These are phyloP conservation scores for Didymella sp. DNA, from an alignment of 2,329 filamentous ascomycete species.

Conservation along the genomic window DNA sequence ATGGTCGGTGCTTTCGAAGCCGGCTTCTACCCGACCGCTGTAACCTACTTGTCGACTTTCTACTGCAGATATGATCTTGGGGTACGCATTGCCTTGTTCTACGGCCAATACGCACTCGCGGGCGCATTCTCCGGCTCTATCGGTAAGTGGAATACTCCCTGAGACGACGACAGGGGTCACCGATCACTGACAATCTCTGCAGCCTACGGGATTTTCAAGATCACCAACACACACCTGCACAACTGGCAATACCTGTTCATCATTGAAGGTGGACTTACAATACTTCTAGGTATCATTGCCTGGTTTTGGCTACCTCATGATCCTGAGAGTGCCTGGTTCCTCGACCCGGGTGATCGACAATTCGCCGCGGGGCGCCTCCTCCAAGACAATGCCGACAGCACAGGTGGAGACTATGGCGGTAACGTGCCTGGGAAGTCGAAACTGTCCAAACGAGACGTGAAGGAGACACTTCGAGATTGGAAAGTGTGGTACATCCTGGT, in stretches of 20 bases:
- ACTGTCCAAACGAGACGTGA: conserved; percentile 25
- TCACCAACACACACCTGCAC: conserved; percentile 52
- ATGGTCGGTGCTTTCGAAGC: conserved; percentile 57
- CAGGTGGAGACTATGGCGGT: not conserved
- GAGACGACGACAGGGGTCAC: not conserved
- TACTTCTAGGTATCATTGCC: conserved; percentile 40
- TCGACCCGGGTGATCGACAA: conserved; percentile 42
- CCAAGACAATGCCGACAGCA: conserved; percentile 20
- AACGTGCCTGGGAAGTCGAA: conserved; percentile 17
- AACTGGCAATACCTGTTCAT: conserved; percentile 58
- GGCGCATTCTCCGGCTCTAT: conserved; percentile 53
- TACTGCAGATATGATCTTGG: conserved; percentile 53
- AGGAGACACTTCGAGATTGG: conserved; percentile 30
- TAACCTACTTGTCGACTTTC: conserved; percentile 62
- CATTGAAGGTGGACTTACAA: conserved; percentile 49
- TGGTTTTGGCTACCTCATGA: conserved; percentile 40
- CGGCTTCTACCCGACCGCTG: conserved; percentile 62
- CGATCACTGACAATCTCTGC: conserved; percentile 3
- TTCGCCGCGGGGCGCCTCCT: conserved; percentile 27
- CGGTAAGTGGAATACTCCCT: conserved; percentile 17
- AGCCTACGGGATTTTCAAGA: conserved; percentile 56
- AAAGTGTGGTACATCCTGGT: conserved; percentile 36
- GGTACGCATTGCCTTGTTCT: conserved; percentile 55
- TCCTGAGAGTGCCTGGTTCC: conserved; percentile 43
- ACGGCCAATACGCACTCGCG: conserved; percentile 52